Base-by-base conservation (phyloP, 495 filamentous ascomycete species). In the Neurospora discreta region DNA sequence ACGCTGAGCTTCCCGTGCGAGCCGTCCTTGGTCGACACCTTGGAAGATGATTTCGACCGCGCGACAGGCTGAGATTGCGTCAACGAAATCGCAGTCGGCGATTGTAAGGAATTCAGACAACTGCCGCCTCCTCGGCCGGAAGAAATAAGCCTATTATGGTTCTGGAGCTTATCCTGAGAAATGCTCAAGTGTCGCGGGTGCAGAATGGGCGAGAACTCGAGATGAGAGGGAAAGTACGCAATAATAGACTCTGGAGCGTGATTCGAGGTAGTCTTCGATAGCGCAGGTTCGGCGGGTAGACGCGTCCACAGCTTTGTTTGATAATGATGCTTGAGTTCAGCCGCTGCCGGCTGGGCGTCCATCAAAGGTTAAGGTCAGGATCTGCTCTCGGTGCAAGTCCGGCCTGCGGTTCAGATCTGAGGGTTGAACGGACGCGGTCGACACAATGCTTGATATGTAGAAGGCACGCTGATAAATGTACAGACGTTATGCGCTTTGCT, bases 101-200 rank as follows among this genome's bases (percentile, higher is more conserved):
- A 81, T 58, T 84, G 81, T 70, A 84, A 75, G 30, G 82, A 78
- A 71, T 85, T 85, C 40, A 85, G 76, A 70, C 82, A 81, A 42
- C 74, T 75, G 43, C 77, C 80, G 74, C 82, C 83, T 70, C 84
- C 82, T 78, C 85, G 80, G 38, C 84, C 80, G 39, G 84, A 80
- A 20, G 84, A 82, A 46, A 88, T 81, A 43, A 87, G 83, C 72
- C 84, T 83, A 74, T 87, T 87, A 81, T 87, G 87, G 58, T 85
- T 81, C 20, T 83, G 83, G 46, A 88, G 82, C 72, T 86, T 84
- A 70, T 83, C 84, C 69, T 87, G 84, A 73, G 85, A 83, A 65
- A 82, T 77, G 7, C 82, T 85, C 26, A 83, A 74, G 68, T 87
- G 85, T 71, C 86, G 85, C 16, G 84, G 84, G 68, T 85, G 81